phyloP scores from a whole-genome alignment of 73 alveolate species.

The Durusdinium trenchii region DNA sequence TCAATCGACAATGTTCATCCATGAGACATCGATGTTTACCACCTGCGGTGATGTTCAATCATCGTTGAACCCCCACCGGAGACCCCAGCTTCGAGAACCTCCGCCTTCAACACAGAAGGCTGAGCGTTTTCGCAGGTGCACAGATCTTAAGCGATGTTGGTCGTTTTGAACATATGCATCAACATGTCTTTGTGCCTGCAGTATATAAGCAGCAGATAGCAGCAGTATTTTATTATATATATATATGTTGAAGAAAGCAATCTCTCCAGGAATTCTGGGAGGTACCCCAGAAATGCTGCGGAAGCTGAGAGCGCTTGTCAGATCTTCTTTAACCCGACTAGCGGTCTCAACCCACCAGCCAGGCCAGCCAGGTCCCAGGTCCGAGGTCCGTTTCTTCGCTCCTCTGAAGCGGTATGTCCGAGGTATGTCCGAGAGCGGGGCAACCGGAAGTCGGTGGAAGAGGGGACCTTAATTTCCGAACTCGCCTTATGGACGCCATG shows the following conservation, averaged over 20 bases:
- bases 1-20: neutral
- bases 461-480: neutral
- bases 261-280: neutral
- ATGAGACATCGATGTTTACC: no score
- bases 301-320: neutral
- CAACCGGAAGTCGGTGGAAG: neutral
- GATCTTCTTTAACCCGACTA: neutral
- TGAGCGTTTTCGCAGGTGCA: no score
- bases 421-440: neutral
- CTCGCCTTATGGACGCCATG: slow-evolving; percentile 41
- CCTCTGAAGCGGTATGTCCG: neutral
- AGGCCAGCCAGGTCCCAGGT: neutral
- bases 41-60: no score
- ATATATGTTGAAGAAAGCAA: neutral
- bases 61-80: no score
- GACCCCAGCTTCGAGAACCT: no score
- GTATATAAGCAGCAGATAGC: neutral
- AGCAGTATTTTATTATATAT: no score
- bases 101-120: no score
- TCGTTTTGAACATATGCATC: no score
- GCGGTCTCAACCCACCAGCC: neutral
- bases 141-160: no score
- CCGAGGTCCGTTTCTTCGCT: neutral
- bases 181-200: no score
- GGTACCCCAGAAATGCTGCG: neutral